Percentiles rank a stretch among this genome's conserved stretches.
Evolutionary conservation across 202 grass and related monocot genomes (phyloP).

Genomic region (Thinopyrum obtusiflorum): DNA sequence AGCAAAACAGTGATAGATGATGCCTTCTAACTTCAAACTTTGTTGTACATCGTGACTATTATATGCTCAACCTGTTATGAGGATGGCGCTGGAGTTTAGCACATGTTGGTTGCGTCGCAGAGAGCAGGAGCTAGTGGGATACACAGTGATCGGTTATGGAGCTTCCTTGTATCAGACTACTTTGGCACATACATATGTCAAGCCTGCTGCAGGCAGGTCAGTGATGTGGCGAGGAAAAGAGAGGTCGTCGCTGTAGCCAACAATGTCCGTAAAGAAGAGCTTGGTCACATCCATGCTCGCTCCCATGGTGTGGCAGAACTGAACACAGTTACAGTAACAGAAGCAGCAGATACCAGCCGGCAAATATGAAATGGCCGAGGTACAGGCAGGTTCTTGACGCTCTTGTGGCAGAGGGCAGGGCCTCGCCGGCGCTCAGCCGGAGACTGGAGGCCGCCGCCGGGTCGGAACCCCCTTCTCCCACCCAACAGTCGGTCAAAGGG

Average conservation of each 20-base stretch:
- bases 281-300: conserved; percentile 10
- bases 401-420: background rate
- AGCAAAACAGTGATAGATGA: conserved; percentile 7
- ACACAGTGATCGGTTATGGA: background rate
- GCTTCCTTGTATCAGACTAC: conserved; percentile 28
- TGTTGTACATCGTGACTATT: background rate
- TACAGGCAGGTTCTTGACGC: background rate
- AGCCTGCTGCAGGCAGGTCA: background rate
- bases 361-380: background rate
- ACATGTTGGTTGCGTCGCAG: background rate
- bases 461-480: background rate
- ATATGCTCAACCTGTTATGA: background rate
- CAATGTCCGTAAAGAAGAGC: conserved; percentile 4
- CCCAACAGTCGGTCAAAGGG: conserved; percentile 14
- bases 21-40: background rate
- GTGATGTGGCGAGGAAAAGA: background rate
- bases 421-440: background rate
- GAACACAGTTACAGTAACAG: background rate
- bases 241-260: background rate
- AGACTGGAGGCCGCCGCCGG: background rate
- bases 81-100: conserved; percentile 5
- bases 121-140: conserved; percentile 11
- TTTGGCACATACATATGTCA: conserved; percentile 28
- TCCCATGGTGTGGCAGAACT: background rate
- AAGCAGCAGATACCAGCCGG: background rate